Evolutionary conservation across 768 basidiomycete genomes (phyloP).

Genomic region (Naganishia kalamii): DNA sequence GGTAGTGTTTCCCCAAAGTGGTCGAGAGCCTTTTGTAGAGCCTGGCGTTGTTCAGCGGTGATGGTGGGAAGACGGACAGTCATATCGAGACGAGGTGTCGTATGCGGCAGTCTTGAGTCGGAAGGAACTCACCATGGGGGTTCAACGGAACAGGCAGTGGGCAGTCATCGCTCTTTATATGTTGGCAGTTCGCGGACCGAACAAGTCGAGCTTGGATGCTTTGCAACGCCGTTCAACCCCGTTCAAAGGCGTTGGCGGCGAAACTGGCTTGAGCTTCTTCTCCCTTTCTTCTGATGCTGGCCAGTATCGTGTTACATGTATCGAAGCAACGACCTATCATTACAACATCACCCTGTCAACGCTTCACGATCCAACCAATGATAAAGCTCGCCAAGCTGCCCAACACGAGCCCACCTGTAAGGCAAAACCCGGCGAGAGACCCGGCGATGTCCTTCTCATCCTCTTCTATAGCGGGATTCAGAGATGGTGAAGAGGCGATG

Average conservation of each 20-base stretch:
- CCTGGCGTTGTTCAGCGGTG: neutral
- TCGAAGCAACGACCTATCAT: neutral
- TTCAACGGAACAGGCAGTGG: no score
- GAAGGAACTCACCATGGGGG: no score
- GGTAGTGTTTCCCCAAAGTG: conserved; percentile 22
- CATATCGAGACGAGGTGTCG: neutral
- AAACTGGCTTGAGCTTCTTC: no score
- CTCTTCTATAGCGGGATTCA: conserved; percentile 64
- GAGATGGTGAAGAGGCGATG: conserved; percentile 69
- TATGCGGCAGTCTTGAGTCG: no score
- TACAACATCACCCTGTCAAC: no score
- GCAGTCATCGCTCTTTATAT: no score
- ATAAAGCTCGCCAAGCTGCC: conserved; percentile 79
- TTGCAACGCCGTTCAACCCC: neutral
- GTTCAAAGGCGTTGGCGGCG: no score
- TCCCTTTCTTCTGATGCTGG: no score
- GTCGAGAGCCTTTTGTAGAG: conserved; percentile 21
- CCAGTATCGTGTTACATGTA: neutral
- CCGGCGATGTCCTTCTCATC: conserved; percentile 83
- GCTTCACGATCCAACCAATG: conserved; percentile 47
- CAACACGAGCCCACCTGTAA: conserved; percentile 65
- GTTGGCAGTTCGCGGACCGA: no score
- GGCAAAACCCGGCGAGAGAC: conserved; percentile 68
- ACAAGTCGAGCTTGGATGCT: no score
- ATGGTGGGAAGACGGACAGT: neutral